Evolutionary conservation across 208 protist genomes (phyloP), one percentile per base, ranked within the genome.

Genomic region (Trypanosoma grayi): DNA sequence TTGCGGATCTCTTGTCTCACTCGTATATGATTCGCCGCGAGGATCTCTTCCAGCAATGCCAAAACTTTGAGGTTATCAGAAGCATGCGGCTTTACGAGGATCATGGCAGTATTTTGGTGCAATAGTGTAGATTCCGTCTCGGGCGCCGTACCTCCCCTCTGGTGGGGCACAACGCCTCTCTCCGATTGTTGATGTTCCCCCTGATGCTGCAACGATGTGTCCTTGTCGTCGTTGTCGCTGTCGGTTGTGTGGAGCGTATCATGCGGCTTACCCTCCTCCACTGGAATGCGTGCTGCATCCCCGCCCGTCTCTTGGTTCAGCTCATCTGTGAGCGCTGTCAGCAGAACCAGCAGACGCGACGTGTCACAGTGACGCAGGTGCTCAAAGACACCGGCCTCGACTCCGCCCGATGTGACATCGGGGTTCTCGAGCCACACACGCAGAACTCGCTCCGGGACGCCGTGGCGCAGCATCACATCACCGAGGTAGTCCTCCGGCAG

Each of bases 21-120:
- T 16, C 60, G 68, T 46, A 83, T 62, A 18, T 55, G 31, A 43
- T 75, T 45, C 25, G 30, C 40, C 22, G 62, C 24, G 4, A 83
- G 55, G 22, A 66, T 48, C 11, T 40, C 37, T 22, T 68, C 67
- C 34, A 83, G 51, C 9, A 79, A 53, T 27, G 37, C 33, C 37
- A 59, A 45, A 16, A 72, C 59, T 39, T 48, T 48, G 13, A 54
- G 24, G 25, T 60, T 66, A 18, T 53, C 50, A 22, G 70, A 40
- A 13, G 64, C 67, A 51, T 81, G 70, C 7, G 83, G 83, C 56
- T 86, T 85, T 24, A 89, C 20, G 53, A 84, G 33, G 34, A 89
- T 57, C 31, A 84, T 24, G 4, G 82, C 79, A n/a, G 53, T 63
- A 66, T 89, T 89, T 9, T 64, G 56, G 50, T 64, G 66, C 27